Conservation (phyloP, 495 filamentous ascomycete genomes). For the Aspergillus diversus region DNA sequence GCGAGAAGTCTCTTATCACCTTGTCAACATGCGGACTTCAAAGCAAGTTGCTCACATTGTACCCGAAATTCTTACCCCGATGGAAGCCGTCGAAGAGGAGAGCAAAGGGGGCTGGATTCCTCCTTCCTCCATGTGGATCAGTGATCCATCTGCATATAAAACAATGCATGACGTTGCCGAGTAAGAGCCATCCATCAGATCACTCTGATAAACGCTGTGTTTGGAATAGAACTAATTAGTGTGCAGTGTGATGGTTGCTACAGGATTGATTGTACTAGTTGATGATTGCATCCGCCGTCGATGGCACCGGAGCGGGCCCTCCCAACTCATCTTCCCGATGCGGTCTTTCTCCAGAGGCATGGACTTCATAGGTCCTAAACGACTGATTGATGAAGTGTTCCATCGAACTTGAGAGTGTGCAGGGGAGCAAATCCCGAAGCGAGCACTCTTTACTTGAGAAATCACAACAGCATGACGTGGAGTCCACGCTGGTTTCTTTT, state of each 20-base stretch:
- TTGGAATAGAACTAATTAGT: slow-evolving; percentile 28
- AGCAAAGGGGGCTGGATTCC: slow-evolving; percentile 88
- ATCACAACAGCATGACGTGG: slow-evolving; percentile 17
- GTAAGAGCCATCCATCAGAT: slow-evolving; percentile 61
- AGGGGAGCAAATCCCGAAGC: slow-evolving; percentile 10
- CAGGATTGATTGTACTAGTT: slow-evolving; percentile 85
- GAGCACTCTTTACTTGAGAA: neutral
- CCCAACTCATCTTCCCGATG: slow-evolving; percentile 58
- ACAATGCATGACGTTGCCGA: slow-evolving; percentile 82
- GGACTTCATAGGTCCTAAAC: slow-evolving; percentile 69
- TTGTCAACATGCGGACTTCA: slow-evolving; percentile 67
- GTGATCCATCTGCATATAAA: slow-evolving; percentile 67
- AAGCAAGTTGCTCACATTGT: slow-evolving; percentile 79
- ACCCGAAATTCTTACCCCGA: slow-evolving; percentile 73
- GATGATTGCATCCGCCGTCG: slow-evolving; percentile 88
- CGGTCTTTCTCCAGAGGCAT: slow-evolving; percentile 61
- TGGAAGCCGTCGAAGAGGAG: slow-evolving; percentile 72
- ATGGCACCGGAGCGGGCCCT: slow-evolving; percentile 69
- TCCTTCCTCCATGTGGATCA: slow-evolving; percentile 87
- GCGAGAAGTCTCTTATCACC: slow-evolving; percentile 72
- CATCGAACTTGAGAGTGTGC: slow-evolving; percentile 54
- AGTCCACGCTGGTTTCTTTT: neutral
- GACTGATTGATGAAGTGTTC: slow-evolving; percentile 80
- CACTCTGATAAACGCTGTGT: slow-evolving; percentile 11
- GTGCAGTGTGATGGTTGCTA: slow-evolving; percentile 81